Base-by-base conservation (phyloP, 495 filamentous ascomycete species). In the Massariosphaeria phaeospora region DNA sequence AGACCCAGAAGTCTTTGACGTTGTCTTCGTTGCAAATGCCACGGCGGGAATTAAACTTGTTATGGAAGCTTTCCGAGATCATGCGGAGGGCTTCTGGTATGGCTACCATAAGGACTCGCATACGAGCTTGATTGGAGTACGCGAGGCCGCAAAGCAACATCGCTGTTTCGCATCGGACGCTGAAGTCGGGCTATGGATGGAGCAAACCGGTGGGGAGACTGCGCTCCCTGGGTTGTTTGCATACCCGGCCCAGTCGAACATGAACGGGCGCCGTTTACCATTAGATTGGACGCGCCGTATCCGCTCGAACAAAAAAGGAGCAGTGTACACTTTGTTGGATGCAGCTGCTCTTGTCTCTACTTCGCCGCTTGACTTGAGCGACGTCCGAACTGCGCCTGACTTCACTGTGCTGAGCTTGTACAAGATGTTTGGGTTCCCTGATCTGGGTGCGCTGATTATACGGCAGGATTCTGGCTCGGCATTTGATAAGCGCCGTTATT, bases 361-460 rank as follows among this genome's bases (percentile, higher is more conserved):
- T 2, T 75, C 85, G 5, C 82, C 83, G 0, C 72, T 96, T 20
- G 82, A 95, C 66, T 66, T 97, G 20, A 76, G 81, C 45, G 67
- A 84, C 59, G 62, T 72, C 7, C 69, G 73, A 7, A 57, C 63
- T 1, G 84, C 86, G 0, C 89, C 91, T 0, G 91, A 97, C 62
- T 96, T 95, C 57, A 88, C 84, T 3, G 88, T 86, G 0, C 66
- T 96, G 20, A 95, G 89, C 72, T 89, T 97, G 62, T 94, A 95
- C 69, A 97, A 97, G 69, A 93, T 97, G 20, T 97, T 96, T 67
- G 91, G 91, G 3, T 96, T 96, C 62, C 91, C 91, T 0, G 88
- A 97, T 64, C 71, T 97, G 0, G 91, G 91, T 6, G 91, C 84
- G 3, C 72, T 97, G 66, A 85, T 97, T 46, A 84, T 96, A 8